phyloP scores from a whole-genome alignment of 2,329 filamentous ascomycete genomes.

The Microdochium bolleyi region DNA sequence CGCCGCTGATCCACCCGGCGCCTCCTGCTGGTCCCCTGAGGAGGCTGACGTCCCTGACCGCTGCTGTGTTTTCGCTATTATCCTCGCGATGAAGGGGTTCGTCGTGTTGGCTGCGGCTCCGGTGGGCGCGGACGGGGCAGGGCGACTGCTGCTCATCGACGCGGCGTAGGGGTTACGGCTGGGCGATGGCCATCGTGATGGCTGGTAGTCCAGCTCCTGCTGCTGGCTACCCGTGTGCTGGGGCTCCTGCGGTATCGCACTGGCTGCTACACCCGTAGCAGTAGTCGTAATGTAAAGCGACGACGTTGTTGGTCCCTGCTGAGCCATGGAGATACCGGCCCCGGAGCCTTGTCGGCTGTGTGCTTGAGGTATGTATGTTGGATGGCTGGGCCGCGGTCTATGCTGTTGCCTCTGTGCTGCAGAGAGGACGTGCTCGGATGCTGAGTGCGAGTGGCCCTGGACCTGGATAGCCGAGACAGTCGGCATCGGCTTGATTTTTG shows the following conservation, averaged over 20 bases:
- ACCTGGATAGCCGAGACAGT: conserved; percentile 28
- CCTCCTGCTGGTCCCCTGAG: too few relatives aligned
- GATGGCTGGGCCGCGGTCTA: neutral
- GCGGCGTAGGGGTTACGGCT: neutral
- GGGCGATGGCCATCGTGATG: neutral
- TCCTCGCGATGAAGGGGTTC: neutral
- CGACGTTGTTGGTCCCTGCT: neutral
- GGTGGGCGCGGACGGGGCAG: neutral
- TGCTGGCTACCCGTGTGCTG: neutral
- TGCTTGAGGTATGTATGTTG: neutral
- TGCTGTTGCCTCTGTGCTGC: neutral
- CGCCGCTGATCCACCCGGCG: too few relatives aligned
- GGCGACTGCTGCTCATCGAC: neutral
- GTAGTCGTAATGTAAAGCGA: neutral
- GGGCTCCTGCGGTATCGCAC: neutral
- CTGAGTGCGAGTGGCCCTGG: neutral
- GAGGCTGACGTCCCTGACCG: neutral
- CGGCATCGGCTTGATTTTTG: conserved; percentile 37
- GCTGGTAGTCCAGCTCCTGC: neutral
- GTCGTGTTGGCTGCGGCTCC: neutral
- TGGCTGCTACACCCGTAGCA: too few relatives aligned
- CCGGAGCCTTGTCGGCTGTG: neutral
- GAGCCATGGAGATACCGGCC: neutral
- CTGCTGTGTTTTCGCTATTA: neutral
- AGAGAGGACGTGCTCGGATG: neutral